Conservation (phyloP, 805 yeast genomes). For the Metschnikowia arizonensis region DNA sequence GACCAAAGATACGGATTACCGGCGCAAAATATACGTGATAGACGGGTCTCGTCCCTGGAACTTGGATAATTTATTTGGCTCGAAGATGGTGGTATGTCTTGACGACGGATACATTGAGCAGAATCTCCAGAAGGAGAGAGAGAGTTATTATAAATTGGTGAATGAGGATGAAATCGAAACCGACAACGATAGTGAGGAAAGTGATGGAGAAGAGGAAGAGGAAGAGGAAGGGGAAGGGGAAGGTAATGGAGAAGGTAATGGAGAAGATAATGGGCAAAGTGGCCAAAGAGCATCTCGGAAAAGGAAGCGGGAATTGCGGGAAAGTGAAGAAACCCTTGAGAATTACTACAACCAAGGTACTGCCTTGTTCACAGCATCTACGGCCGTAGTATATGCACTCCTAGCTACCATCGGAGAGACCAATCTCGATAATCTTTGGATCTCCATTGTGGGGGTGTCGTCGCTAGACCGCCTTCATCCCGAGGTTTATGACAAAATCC, state of each 20-base stretch:
- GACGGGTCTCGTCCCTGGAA: slow-evolving; percentile 98
- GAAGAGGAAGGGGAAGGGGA: slow-evolving; percentile 5
- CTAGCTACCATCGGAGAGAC: slow-evolving; percentile 82
- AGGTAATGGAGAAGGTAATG: background rate
- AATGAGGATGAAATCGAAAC: slow-evolving; percentile 22
- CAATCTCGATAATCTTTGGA: slow-evolving; percentile 67
- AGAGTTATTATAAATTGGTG: slow-evolving; percentile 57
- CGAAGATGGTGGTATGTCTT: slow-evolving; percentile 69
- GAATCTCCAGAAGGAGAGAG: slow-evolving; percentile 50
- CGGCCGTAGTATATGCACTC: slow-evolving; percentile 77
- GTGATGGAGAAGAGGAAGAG: background rate
- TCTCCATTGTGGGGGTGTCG: slow-evolving; percentile 82
- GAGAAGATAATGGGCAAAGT: slow-evolving; percentile 31
- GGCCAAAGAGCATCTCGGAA: slow-evolving; percentile 22
- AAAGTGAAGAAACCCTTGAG: slow-evolving; percentile 57
- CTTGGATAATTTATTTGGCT: slow-evolving; percentile 84
- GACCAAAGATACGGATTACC: slow-evolving; percentile 20
- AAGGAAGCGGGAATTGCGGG: slow-evolving; percentile 37
- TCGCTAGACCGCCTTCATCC: slow-evolving; percentile 74
- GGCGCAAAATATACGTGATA: slow-evolving; percentile 68
- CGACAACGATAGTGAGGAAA: slow-evolving; percentile 16
- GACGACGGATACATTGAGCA: slow-evolving; percentile 80
- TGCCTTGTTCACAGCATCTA: slow-evolving; percentile 64
- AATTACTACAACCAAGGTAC: slow-evolving; percentile 83
- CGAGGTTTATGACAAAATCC: slow-evolving; percentile 64